A percentile compares a stretch with the other conserved stretches of the same genome.
Conservation (phyloP, 306 rosid genomes). For the Cucurbita argyrosperma region DNA sequence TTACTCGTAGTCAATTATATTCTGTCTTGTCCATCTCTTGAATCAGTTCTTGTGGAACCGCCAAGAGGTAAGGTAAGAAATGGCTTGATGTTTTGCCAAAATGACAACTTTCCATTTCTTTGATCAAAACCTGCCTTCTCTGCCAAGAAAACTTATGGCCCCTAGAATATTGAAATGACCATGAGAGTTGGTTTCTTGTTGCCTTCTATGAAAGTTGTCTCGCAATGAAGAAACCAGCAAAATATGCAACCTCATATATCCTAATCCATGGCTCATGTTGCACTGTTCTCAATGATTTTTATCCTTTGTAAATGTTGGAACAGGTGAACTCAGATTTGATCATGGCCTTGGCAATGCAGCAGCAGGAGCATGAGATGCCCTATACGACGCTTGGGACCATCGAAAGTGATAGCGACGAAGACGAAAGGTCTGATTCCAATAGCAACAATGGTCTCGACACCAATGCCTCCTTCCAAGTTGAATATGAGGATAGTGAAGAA, state of each 20-base stretch:
- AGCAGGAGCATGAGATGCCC: slow-evolving; percentile 48
- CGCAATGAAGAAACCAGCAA: slow-evolving; percentile 20
- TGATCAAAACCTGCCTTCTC: slow-evolving; percentile 3
- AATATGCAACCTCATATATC: slow-evolving; percentile 18
- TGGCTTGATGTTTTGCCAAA: not conserved
- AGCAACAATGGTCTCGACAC: slow-evolving; percentile 7
- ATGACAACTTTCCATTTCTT: not conserved
- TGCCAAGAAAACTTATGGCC: not conserved
- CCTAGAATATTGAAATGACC: slow-evolving; percentile 29
- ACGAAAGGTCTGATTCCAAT: slow-evolving; percentile 9
- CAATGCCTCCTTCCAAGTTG: slow-evolving; percentile 37
- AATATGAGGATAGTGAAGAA: slow-evolving; percentile 55
- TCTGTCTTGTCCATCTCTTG: not conserved
- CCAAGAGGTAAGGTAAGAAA: not conserved
- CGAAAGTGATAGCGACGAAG: slow-evolving; percentile 36
- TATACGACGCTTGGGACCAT: slow-evolving; percentile 26
- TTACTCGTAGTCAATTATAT: not conserved
- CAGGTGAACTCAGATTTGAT: slow-evolving; percentile 40
- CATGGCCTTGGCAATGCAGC: slow-evolving; percentile 46
- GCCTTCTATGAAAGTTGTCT: slow-evolving; percentile 43
- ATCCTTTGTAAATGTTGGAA: slow-evolving; percentile 27
- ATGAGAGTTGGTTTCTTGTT: slow-evolving; percentile 29
- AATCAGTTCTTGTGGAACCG: not conserved
- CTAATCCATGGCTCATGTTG: not conserved
- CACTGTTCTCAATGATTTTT: slow-evolving; percentile 3